Base-by-base conservation (phyloP, 495 filamentous ascomycete species). In the Lepraria neglecta region DNA sequence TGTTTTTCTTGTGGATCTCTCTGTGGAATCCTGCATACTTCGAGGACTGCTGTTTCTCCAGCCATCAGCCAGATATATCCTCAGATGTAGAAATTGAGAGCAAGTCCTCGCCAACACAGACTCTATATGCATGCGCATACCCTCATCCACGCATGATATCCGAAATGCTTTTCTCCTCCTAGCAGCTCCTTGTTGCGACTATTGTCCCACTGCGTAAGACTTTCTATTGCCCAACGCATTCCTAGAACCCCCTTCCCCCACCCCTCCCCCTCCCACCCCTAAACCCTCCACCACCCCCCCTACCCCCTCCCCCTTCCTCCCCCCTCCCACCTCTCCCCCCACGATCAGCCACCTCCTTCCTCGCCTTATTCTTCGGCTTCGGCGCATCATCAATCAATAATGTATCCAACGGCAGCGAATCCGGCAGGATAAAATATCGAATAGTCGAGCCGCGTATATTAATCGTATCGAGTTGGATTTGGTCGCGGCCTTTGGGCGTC, bases 321-420 rank as follows among this genome's bases (percentile, higher is more conserved):
- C 80, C 77, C 28, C 70, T 66, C 51, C 84, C 83, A 64, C 84
- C 81, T 17, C 85, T 77, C 27, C 78, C 76, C 27, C 87, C 86
- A 57, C 84, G 76, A 66, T 89, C 88, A 33, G 84, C 79, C 9
- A 65, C 77, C 75, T 98, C 95, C 80, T 98, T 98, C 69, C 94
- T 80, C 33, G 94, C 92, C 84, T 97, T 97, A 75, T 98, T 97
- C 85, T 97, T 97, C 54, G 94, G 92, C 78, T 98, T 98, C 38
- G 92, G 90, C 57, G 90, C 85, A 73, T 98, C 94, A 69, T 98
- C 94, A 60, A 98, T 90, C 15, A 98, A 78, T 38, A 98, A 82
- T 15, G 92, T 95, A 71, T 98, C 94, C 50, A 98, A 82, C 19
- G 92, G 94, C 59, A 98, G 81, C 52, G 87, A 92, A 75, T 98